Evolutionary conservation across 2,329 filamentous ascomycete species (phyloP).

Genomic region (Trichoderma cornu-damae): DNA sequence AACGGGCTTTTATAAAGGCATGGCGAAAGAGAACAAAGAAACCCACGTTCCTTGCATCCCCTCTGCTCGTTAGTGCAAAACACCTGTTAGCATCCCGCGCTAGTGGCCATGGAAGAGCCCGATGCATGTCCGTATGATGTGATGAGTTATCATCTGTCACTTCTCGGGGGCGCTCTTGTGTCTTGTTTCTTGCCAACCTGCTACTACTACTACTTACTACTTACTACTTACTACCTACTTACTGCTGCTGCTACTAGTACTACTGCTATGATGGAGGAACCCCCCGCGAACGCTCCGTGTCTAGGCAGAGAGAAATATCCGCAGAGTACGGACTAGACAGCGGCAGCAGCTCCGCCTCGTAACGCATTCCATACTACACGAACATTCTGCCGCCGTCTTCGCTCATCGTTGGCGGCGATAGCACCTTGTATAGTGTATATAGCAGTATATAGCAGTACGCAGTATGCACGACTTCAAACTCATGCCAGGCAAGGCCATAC

Average conservation of each 20-base stretch:
- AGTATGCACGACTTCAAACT: background rate
- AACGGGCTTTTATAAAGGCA: background rate
- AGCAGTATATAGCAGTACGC: too few relatives aligned
- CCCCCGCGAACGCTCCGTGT: too few relatives aligned
- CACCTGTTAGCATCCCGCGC: background rate
- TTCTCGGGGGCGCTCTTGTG: too few relatives aligned
- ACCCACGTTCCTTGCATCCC: background rate
- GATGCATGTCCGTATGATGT: background rate
- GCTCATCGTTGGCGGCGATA: background rate
- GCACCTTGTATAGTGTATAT: too few relatives aligned
- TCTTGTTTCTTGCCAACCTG: too few relatives aligned
- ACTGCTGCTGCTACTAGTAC: too few relatives aligned
- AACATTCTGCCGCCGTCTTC: too few relatives aligned
- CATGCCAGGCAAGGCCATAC: background rate
- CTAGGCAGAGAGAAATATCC: background rate
- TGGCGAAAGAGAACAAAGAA: background rate
- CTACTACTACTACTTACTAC: too few relatives aligned
- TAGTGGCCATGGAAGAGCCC: background rate
- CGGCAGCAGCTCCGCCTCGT: background rate
- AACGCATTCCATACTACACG: too few relatives aligned
- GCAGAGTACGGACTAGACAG: background rate
- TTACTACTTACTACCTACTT: too few relatives aligned
- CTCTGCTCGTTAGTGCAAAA: background rate
- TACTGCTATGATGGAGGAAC: too few relatives aligned
- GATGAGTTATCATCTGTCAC: background rate